Base-by-base conservation (phyloP, 73 alveolate genomes). In the Urostyla sp. region DNA sequence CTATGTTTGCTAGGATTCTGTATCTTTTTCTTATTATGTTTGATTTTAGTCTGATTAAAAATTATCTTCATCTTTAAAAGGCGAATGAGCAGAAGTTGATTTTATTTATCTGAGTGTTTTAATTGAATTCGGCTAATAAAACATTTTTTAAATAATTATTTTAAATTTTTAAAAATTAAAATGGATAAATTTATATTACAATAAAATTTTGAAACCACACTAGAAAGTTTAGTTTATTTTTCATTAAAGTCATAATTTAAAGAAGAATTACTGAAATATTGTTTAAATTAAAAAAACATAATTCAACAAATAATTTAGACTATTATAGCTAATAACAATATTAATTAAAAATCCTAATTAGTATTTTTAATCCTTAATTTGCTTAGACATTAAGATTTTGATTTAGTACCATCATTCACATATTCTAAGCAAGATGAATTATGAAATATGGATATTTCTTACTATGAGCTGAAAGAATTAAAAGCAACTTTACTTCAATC, bases 351-450 rank as follows among this genome's bases (percentile, higher is more conserved):
- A 63, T 63, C 79, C 10, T 63, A 37, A 8, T 11, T 63, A 1
- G 44, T 69, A 0, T 69, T 69, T 30, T 28, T 69, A 54, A 10
- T 69, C 15, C 20, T 69, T 10, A 69, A 69, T 48, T 31, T 69
- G 24, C 24, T 69, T 7, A 44, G 83, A 48, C 23, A 50, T 26
- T 7, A 44, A n/a, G 83, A 69, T 26, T 69, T 46, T 28, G 69
- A 69, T 27, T 16, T 48, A 27, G 34, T 69, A 69, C 83, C 83
- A 26, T 63, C 79, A 24, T 45, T 49, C 55, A 69, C 83, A 6
- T 69, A 69, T 48, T 11, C 61, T 10, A 45, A 69, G 44, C 40
- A 27, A 23, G 69, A 49, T n/a, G 7, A 69, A 48, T 63, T 63
- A 43, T 43, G 26, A 63, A 60, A 69, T 10, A 23, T 45, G 34